Base-by-base conservation (phyloP, 306 rosid genomes). In the Pachyrhizus erosus region DNA sequence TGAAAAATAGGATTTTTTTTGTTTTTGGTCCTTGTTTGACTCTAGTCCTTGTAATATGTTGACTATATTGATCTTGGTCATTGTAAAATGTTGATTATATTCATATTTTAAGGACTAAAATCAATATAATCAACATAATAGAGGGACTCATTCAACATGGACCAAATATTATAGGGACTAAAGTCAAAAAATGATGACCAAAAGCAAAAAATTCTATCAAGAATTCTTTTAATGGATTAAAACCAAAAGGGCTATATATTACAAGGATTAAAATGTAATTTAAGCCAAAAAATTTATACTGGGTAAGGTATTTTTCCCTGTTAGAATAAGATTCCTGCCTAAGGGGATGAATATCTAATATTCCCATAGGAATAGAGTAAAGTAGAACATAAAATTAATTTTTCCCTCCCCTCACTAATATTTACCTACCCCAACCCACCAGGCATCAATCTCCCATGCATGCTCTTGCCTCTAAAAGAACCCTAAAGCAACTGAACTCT, bases 271-370 rank as follows among this genome's bases (percentile, higher is more conserved):
- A 51, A 51, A 51, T 51, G 23, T 51, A 17, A 51, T 51, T 51
- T 51, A 51, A 5, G 23, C 20, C 8, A 33, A 21, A 61, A 45
- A 60, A 3, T 48, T 27, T 61, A 72, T 18, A 11, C 14, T 29
- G 24, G 37, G 57, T 46, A 4, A 60, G 65, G 67, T 34, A 61
- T 12, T 71, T 66, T 39, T 43, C 79, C 49, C 12, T 68, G 54
- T 48, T 29, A 10, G 55, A 70, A 70, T 23, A 82, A 31, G 15
- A 77, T 70, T 76, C 78, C 78, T 17, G 7, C 60, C 34, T 46
- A 60, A 62, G 49, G 77, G 14, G 15, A 8, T 72, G 39, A 31
- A 11, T 7, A 45, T 72, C 61, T 70, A 26, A 18, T 37, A 71
- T 29, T 60, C 61, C 69, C 39, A 80, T 14, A 45, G 37, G 7